Base-by-base conservation (phyloP, 306 rosid species). In the Vigna radiata region DNA sequence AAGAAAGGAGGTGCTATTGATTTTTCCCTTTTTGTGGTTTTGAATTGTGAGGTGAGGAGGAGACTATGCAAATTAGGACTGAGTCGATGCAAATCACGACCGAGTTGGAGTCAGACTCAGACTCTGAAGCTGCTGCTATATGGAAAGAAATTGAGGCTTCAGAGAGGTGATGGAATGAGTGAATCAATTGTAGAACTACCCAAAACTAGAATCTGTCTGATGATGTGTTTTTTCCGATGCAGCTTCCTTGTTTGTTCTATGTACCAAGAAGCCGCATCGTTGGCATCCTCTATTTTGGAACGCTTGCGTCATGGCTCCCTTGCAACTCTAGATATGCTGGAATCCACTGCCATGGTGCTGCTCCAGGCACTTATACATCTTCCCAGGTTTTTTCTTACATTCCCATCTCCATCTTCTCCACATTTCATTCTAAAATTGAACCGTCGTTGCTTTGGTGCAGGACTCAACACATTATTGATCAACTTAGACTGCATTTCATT, bases 181-280 rank as follows among this genome's bases (percentile, higher is more conserved):
- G 25, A 53, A 2, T 53, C 59, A 7, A 54, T 54, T 48, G 1
- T 4, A 47, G 52, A 47, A 14, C 52, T 12, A 15, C 7, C 7
- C n/a, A 48, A 9, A 41, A 48, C 53, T 1, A 15, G 46, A 48
- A 15, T 48, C 53, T 48, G 18, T 48, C 0, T 19, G 19, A 10
- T 61, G 27, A 3, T 2, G 19, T 49, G 19, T 43, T 43, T 41
- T 43, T 2, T 3, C 15, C 1, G n/a, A 56, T 81, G 70, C 87
- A 89, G 97, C 83, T 90, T 76, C 83, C 98, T 95, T 44, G 95
- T 92, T 44, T 87, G 96, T 68, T 86, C 88, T 49, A 85, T 86
- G 93, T 90, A 83, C 13, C 88, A 88, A 80, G 90, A 87, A 67
- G 96, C 97, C 0, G 85, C 84, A 29, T 82, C 85, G 10, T 68